Conservation (phyloP, 768 basidiomycete species). For the Suillus luteus region DNA sequence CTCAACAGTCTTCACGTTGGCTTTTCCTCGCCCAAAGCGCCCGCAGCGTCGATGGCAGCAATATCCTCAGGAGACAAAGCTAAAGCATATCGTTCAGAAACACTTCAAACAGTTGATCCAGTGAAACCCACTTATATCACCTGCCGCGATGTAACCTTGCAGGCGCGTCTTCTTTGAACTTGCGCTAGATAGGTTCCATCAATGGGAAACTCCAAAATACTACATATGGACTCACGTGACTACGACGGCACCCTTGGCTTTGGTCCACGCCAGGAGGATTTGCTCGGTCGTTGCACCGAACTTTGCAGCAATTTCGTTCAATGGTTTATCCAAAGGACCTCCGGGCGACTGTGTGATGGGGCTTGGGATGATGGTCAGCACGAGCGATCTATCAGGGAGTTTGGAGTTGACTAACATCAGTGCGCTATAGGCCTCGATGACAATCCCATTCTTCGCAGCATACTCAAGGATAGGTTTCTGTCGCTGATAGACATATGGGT, state of each 20-base stretch:
- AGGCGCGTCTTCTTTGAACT: constrained; percentile 68
- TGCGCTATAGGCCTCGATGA: constrained; percentile 70
- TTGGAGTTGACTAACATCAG: background rate
- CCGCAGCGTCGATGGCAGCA: constrained; percentile 53
- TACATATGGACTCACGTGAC: constrained; percentile 50
- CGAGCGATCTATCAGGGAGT: constrained; percentile 43
- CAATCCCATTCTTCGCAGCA: constrained; percentile 56
- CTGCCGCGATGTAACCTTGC: constrained; percentile 67
- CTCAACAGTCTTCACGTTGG: background rate
- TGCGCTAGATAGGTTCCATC: constrained; percentile 39
- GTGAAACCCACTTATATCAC: constrained; percentile 53
- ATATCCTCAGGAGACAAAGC: constrained; percentile 50
- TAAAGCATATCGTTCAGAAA: constrained; percentile 5
- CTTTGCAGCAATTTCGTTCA: constrained; percentile 48
- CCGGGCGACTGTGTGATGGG: constrained; percentile 58
- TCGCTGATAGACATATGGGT: constrained; percentile 65
- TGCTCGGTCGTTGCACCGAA: background rate
- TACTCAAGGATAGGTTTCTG: constrained; percentile 61
- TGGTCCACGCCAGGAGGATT: constrained; percentile 24
- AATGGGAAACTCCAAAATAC: background rate
- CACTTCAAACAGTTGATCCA: background rate
- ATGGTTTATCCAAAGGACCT: constrained; percentile 63
- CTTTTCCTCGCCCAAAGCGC: constrained; percentile 29
- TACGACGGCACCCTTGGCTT: constrained; percentile 64
- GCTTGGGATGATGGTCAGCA: background rate